A percentile compares a stretch with the other conserved stretches of the same genome.
These are phyloP conservation scores for Suillus clintonianus DNA, from an alignment of 768 basidiomycete species.

Conservation along the genomic window DNA sequence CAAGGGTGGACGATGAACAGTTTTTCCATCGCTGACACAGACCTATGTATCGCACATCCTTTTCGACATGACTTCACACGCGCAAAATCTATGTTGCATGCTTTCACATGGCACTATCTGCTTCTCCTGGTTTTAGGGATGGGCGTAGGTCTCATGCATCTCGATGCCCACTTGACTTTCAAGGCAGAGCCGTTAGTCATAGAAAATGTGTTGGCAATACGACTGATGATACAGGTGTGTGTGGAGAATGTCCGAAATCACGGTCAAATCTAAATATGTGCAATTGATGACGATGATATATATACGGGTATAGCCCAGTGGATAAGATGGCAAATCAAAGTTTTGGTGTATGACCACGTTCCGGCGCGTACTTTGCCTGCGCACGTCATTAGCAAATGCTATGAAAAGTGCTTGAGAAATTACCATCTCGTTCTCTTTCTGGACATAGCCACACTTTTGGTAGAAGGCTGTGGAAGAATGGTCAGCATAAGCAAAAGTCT, in stretches of 20 bases:
- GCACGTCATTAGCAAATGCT: slow-evolving; percentile 6
- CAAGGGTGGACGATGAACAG: slow-evolving; percentile 67
- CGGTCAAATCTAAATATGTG: slow-evolving; percentile 8
- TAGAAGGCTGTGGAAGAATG: slow-evolving; percentile 74
- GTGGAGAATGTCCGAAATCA: slow-evolving; percentile 10
- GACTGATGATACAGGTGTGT: slow-evolving; percentile 19
- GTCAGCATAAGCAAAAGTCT: slow-evolving; percentile 3
- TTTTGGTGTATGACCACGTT: slow-evolving; percentile 21
- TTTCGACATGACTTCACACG: slow-evolving; percentile 17
- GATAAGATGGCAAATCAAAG: slow-evolving; percentile 14
- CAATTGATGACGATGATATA: slow-evolving; percentile 8
- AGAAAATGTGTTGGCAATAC: not conserved
- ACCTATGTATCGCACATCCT: slow-evolving; percentile 27
- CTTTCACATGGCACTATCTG: not conserved
- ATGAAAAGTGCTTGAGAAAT: slow-evolving; percentile 16
- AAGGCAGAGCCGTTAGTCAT: not conserved
- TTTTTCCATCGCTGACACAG: slow-evolving; percentile 5
- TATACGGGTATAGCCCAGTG: slow-evolving; percentile 11
- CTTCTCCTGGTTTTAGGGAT: not conserved
- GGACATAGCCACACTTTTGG: slow-evolving; percentile 89
- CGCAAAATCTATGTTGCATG: slow-evolving; percentile 13
- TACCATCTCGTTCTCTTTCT: slow-evolving; percentile 95
- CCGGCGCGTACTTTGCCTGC: slow-evolving; percentile 63
- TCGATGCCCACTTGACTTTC: not conserved
- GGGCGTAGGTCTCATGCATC: not conserved